These are phyloP conservation scores for Tagetes erecta DNA, from an alignment of 129 eudicot genomes.

Conservation along the genomic window DNA sequence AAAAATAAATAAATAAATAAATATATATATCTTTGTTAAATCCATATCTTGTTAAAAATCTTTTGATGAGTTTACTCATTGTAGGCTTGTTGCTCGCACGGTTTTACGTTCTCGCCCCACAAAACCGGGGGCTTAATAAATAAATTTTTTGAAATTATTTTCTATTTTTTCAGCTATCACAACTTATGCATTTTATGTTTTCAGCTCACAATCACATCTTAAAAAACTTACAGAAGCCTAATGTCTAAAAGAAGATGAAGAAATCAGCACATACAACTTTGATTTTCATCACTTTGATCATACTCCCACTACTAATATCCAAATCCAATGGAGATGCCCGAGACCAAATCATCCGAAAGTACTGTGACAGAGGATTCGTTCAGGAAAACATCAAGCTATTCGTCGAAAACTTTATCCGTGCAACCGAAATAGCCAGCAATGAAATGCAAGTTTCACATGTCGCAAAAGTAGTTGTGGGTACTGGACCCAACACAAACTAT, in stretches of 20 bases:
- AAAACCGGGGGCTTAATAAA: no score
- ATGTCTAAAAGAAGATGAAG: constrained; percentile 25
- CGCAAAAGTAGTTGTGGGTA: constrained; percentile 44
- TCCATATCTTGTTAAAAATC: no score
- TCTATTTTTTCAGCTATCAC: no score
- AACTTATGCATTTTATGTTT: no score
- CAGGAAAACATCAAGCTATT: constrained; percentile 38
- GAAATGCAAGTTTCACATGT: constrained; percentile 45
- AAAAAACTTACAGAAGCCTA: not conserved
- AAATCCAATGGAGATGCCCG: constrained; percentile 53
- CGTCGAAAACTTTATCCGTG: constrained; percentile 48
- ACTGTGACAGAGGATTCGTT: constrained; percentile 25
- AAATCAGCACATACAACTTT: constrained; percentile 7
- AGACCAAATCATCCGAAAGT: constrained; percentile 37
- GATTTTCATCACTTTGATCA: constrained; percentile 11
- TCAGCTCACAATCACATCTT: no score
- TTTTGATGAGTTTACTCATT: no score
- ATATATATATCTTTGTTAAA: no score
- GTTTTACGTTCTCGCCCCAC: no score
- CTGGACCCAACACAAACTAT: constrained; percentile 42
- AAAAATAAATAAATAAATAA: no score
- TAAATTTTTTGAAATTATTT: no score
- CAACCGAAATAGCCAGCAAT: constrained; percentile 50
- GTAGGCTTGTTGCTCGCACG: no score
- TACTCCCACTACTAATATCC: constrained; percentile 30